Percentiles rank a stretch among this genome's conserved stretches.
Conservation (phyloP, 768 basidiomycete species). For the Tricholomella constricta region DNA sequence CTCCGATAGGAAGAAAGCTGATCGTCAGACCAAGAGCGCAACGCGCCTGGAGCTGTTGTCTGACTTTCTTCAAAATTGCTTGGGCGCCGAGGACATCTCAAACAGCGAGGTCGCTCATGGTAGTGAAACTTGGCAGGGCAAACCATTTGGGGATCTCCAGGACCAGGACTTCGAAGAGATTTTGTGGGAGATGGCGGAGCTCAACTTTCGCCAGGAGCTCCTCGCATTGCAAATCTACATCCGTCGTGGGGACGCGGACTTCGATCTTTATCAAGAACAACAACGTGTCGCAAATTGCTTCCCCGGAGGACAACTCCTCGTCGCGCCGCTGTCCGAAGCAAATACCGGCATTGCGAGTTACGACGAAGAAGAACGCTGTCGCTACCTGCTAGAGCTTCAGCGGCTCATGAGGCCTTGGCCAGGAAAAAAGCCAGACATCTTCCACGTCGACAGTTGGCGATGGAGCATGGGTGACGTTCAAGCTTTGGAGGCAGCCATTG, state of each 20-base stretch:
- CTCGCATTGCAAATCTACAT: too few relatives aligned
- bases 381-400: conserved; percentile 3
- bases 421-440: background rate
- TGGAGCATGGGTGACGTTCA: background rate
- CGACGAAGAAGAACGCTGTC: too few relatives aligned
- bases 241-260: too few relatives aligned
- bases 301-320: too few relatives aligned
- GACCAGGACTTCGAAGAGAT: conserved; percentile 4
- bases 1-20: background rate
- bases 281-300: too few relatives aligned
- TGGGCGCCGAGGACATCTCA: background rate
- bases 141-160: too few relatives aligned
- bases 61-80: background rate
- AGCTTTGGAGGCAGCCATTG: too few relatives aligned
- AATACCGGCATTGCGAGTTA: conserved; percentile 11
- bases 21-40: background rate
- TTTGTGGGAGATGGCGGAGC: too few relatives aligned
- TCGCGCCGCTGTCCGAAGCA: background rate
- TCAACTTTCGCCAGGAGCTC: too few relatives aligned
- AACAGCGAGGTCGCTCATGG: background rate
- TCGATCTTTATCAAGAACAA: too few relatives aligned
- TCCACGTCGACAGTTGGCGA: background rate
- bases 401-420: conserved; percentile 5
- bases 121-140: too few relatives aligned
- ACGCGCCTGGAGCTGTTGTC: background rate